phyloP scores from a whole-genome alignment of 164 flowering plant species.

The Amborella trichopoda region DNA sequence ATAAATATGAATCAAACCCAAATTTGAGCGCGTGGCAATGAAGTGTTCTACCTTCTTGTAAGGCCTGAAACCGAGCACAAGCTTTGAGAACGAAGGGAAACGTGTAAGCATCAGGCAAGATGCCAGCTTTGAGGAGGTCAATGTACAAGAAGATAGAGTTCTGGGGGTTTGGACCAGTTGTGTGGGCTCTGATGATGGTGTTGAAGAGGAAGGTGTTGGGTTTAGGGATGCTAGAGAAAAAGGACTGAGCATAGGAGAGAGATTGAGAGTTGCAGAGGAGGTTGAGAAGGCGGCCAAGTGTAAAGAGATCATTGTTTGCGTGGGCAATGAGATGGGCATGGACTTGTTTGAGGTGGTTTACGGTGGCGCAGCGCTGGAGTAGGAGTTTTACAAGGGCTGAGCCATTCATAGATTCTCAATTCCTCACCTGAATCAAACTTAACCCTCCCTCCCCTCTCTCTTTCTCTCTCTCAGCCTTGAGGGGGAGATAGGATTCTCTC shows the following conservation, averaged over 20 bases:
- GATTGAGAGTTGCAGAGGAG: constrained; percentile 21
- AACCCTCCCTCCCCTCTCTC: too few relatives aligned
- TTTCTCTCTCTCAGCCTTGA: too few relatives aligned
- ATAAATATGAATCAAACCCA: constrained; percentile 9
- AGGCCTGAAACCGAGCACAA: constrained; percentile 13
- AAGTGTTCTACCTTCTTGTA: constrained; percentile 11
- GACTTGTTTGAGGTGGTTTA: constrained; percentile 21
- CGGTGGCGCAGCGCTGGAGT: constrained; percentile 16
- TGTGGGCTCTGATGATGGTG: constrained; percentile 15
- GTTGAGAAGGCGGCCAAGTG: constrained; percentile 16
- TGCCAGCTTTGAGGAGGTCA: constrained; percentile 8
- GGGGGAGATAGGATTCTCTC: too few relatives aligned
- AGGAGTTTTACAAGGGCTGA: too few relatives aligned
- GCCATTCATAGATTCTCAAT: too few relatives aligned
- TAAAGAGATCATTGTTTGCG: constrained; percentile 16
- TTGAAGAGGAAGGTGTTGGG: constrained; percentile 18
- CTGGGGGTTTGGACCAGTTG: constrained; percentile 10
- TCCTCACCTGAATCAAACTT: too few relatives aligned
- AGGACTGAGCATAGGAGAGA: constrained; percentile 13
- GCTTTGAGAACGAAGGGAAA: constrained; percentile 18
- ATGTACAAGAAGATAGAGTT: constrained; percentile 15
- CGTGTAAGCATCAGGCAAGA: constrained; percentile 12
- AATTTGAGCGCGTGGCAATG: constrained; percentile 15
- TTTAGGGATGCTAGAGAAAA: constrained; percentile 10
- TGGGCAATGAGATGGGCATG: constrained; percentile 22